Evolutionary conservation across 2,329 filamentous ascomycete genomes (phyloP).

Genomic region (Chrysoporthe puriensis): DNA sequence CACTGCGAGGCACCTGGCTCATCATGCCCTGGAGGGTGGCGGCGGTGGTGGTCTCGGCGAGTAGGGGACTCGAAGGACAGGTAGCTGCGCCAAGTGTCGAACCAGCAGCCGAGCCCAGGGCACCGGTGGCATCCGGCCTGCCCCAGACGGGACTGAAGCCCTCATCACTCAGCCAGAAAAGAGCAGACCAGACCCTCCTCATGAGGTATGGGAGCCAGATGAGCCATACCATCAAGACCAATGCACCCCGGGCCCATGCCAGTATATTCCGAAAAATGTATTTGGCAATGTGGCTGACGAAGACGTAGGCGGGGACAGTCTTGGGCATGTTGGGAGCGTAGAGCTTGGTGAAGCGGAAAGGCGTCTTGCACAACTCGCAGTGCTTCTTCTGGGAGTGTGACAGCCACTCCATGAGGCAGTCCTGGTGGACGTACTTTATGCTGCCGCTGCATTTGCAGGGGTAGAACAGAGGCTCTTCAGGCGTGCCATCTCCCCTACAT

Average conservation of each 20-base stretch:
- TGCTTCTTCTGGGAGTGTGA: conserved; percentile 99
- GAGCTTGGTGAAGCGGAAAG: conserved; percentile 96
- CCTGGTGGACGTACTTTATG: conserved; percentile 98
- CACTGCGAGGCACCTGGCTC: conserved; percentile 40
- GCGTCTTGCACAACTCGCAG: conserved; percentile 98
- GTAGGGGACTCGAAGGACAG: conserved; percentile 46
- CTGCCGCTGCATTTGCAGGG: conserved; percentile 99
- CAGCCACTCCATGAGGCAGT: conserved; percentile 98
- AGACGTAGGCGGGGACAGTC: conserved; percentile 78
- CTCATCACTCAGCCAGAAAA: conserved; percentile 94
- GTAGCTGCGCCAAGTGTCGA: conserved; percentile 37
- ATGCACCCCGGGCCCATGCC: conserved; percentile 75
- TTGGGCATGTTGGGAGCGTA: conserved; percentile 94
- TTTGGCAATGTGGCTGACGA: conserved; percentile 75
- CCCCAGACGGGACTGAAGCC: conserved; percentile 51
- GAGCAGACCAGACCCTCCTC: conserved; percentile 86
- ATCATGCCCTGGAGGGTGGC: conserved; percentile 42
- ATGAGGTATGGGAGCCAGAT: conserved; percentile 87
- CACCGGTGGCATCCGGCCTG: conserved; percentile 32
- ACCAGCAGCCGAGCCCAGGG: conserved; percentile 28
- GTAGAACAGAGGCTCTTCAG: conserved; percentile 87
- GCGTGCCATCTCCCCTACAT: conserved; percentile 85
- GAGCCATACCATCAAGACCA: conserved; percentile 88
- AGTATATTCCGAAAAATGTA: conserved; percentile 74
- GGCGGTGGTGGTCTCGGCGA: conserved; percentile 42